These are phyloP conservation scores for Coleophoma cylindrospora DNA, from an alignment of 2,329 filamentous ascomycete genomes.

Conservation along the genomic window DNA sequence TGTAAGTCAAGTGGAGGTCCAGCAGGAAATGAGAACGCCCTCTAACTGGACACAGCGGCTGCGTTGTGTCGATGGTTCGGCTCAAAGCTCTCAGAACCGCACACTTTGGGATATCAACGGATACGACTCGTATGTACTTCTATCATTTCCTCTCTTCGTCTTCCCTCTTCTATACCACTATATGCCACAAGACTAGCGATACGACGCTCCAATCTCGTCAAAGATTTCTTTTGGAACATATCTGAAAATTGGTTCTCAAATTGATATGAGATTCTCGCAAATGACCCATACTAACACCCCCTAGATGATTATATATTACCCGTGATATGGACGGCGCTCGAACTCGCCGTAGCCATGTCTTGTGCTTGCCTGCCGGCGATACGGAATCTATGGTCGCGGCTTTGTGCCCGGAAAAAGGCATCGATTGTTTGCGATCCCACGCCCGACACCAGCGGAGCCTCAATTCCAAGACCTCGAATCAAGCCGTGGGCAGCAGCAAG, in stretches of 20 bases:
- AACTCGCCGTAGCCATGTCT: slow-evolving; percentile 30
- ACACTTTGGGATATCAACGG: slow-evolving; percentile 8
- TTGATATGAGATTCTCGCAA: background rate
- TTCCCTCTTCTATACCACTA: no score
- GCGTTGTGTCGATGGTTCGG: slow-evolving; percentile 1
- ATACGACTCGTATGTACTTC: slow-evolving; percentile 1
- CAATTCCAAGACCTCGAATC: no score
- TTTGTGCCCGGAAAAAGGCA: no score
- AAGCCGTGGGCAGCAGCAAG: no score
- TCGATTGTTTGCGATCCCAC: no score
- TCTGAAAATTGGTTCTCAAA: background rate
- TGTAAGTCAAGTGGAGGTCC: slow-evolving; percentile 39
- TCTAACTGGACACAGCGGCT: background rate
- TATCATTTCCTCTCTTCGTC: no score
- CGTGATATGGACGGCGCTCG: slow-evolving; percentile 26
- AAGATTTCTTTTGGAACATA: background rate
- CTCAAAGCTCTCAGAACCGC: slow-evolving; percentile 5
- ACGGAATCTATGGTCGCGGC: slow-evolving; percentile 12
- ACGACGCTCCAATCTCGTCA: no score
- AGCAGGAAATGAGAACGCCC: background rate
- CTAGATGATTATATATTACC: slow-evolving; percentile 23
- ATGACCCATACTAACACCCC: background rate
- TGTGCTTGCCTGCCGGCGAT: slow-evolving; percentile 36
- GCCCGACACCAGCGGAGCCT: no score
- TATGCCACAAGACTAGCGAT: no score